Evolutionary conservation across 208 protist species (phyloP), one percentile per base, ranked within the genome.

Genomic region (Vickermania ingenoplastis): DNA sequence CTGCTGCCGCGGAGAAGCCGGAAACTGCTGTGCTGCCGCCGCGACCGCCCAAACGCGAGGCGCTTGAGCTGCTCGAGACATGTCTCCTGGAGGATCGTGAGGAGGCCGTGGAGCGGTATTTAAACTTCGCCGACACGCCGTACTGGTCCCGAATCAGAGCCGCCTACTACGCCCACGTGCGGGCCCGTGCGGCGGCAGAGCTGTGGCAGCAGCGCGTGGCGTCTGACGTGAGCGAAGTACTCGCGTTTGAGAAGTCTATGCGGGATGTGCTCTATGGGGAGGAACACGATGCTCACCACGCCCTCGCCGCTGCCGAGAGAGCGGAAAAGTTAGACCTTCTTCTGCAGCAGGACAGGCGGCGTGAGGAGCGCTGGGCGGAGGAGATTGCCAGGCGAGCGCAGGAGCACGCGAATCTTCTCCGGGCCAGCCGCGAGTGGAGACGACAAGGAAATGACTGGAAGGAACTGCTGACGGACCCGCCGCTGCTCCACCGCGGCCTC

Each of bases 361-460:
- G 36, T n/a, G 36, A 45, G 17, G 36, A 45, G 36, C 36, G 36
- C 36, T 45, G 36, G 36, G 17, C 11, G 36, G 36, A 7, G 36
- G 36, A 45, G 17, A 45, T 45, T 17, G 36, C 17, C 11, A 7
- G 36, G 11, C 36, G 36, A 7, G 7, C 11, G 7, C 7, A 45
- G 36, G 36, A 54, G 50, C 24, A 17, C 50, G 13, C 7, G 7
- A 21, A 25, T 27, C 50, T 54, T 13, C 11, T 25, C 11, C 21
- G 21, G 7, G 25, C 21, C 41, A 41, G 36, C 53, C 41, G 2
- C 73, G 71, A 31, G 59, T 60, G 54, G 51, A 28, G 51, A 75
- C 70, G 48, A 89, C 80, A 81, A 28, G 69, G 3, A 26, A 31
- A n/a, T 84, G 92, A 55, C 21, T 70, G 26, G 55, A 58, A 28